Conservation (phyloP, 305 asterid species). For the Withania somnifera region DNA sequence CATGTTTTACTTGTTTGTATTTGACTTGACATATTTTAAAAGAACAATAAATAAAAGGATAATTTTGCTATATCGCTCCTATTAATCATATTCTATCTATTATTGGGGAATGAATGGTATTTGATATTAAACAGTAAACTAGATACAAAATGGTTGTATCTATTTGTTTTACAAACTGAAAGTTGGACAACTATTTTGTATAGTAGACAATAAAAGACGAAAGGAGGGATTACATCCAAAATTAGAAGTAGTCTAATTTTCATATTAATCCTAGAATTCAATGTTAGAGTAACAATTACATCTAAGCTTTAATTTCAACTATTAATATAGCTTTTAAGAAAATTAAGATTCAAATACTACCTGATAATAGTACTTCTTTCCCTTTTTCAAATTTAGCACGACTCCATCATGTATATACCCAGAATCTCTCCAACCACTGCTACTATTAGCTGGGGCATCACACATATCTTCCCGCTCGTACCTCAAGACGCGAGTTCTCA, state of each 20-base stretch:
- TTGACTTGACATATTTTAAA: no score
- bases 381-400: conserved; percentile 45
- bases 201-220: no score
- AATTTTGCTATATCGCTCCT: no score
- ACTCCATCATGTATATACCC: conserved; percentile 87
- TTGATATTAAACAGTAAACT: no score
- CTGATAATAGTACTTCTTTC: conserved; percentile 67
- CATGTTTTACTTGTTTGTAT: no score
- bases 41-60: no score
- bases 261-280: background rate
- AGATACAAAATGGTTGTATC: no score
- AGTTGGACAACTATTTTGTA: no score
- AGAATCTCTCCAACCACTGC: conserved; percentile 95
- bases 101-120: no score
- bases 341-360: conserved; percentile 7
- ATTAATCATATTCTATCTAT: no score
- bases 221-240: background rate
- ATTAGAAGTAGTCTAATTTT: background rate
- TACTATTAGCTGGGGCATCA: conserved; percentile 68
- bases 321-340: background rate
- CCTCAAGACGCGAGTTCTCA: conserved; percentile 37
- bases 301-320: background rate
- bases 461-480: conserved; percentile 90
- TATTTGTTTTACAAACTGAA: no score
- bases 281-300: background rate